These are phyloP conservation scores for Kwoniella sp. DNA, from an alignment of 768 basidiomycete species.

Conservation along the genomic window DNA sequence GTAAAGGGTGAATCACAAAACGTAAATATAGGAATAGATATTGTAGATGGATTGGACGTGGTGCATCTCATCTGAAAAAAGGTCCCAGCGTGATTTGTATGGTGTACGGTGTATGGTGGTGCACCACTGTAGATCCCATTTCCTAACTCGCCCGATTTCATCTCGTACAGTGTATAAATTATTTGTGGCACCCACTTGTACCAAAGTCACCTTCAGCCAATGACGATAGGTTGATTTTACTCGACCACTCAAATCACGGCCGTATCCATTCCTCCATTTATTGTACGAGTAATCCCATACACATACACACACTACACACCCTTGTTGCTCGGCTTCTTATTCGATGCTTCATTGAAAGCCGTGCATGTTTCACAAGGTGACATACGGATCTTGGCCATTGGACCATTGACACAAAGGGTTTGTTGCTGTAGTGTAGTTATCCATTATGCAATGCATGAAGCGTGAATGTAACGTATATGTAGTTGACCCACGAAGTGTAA, in stretches of 20 bases:
- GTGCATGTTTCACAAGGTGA: too few species aligned
- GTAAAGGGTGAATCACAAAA: not conserved
- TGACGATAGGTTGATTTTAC: not conserved
- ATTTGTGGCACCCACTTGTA: not conserved
- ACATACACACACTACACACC: too few species aligned
- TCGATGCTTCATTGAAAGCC: too few species aligned
- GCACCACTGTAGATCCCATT: not conserved
- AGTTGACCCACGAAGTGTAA: too few species aligned
- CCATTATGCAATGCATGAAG: too few species aligned
- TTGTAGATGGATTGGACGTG: not conserved
- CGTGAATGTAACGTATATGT: too few species aligned
- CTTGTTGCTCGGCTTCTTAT: not conserved
- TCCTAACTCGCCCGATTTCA: constrained; percentile 1
- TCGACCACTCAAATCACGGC: not conserved
- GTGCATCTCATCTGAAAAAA: not conserved
- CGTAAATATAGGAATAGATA: not conserved
- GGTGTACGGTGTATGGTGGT: not conserved
- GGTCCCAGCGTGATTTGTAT: not conserved
- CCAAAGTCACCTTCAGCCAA: not conserved
- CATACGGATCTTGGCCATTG: too few species aligned
- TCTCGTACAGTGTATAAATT: not conserved
- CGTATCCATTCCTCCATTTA: not conserved
- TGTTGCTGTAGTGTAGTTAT: too few species aligned
- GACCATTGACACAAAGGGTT: too few species aligned
- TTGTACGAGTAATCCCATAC: too few species aligned